phyloP scores from a whole-genome alignment of 192 early-diverging fungal species.

The Entomortierella beljakovae region DNA sequence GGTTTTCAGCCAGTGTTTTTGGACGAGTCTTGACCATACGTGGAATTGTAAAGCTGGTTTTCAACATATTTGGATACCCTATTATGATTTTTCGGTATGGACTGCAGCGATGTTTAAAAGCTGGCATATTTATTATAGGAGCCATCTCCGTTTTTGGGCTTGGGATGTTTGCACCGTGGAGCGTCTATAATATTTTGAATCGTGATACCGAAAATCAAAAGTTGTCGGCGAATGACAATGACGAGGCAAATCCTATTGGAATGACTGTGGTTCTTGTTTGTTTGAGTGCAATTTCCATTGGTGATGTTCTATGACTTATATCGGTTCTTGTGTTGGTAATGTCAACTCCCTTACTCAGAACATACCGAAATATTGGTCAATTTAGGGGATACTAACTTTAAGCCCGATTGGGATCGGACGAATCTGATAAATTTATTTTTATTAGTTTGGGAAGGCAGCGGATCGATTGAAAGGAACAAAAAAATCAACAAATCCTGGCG shows the following conservation, averaged over 20 bases:
- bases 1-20: constrained; percentile 21
- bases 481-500: no score
- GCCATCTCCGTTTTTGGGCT: constrained; percentile 20
- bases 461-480: no score
- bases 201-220: not conserved
- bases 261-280: constrained; percentile 22
- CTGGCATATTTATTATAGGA: constrained; percentile 26
- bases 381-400: constrained; percentile 1
- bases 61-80: constrained; percentile 27
- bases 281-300: constrained; percentile 30
- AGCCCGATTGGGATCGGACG: not conserved
- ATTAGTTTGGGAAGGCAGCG: no score
- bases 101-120: constrained; percentile 9
- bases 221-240: not conserved
- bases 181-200: not conserved
- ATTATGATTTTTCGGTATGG: constrained; percentile 22
- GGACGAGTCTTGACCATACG: constrained; percentile 31
- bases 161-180: constrained; percentile 26
- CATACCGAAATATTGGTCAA: not conserved
- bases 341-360: not conserved
- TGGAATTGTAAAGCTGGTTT: constrained; percentile 25
- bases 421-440: no score
- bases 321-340: constrained; percentile 39
- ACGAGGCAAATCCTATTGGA: not conserved
- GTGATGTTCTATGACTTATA: constrained; percentile 39